Evolutionary conservation across 345 rosid genomes (phyloP).

Genomic region (Fremontodendron californicum): DNA sequence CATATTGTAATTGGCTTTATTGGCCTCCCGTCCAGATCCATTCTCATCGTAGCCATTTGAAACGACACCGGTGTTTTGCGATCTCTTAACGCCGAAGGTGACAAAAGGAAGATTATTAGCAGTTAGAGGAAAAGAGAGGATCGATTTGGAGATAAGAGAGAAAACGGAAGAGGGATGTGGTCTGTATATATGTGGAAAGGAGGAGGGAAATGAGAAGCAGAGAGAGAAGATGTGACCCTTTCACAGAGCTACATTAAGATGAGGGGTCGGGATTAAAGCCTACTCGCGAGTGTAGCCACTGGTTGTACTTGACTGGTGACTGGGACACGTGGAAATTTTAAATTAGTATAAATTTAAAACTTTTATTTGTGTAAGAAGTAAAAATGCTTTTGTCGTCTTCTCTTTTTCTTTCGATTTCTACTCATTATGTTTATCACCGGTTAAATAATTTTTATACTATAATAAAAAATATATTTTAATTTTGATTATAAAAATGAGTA

Average conservation of each 20-base stretch:
- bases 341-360: no score
- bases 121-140: not conserved
- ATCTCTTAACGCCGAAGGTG: not conserved
- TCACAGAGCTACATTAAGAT: not conserved
- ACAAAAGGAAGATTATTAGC: not conserved
- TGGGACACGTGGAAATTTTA: not conserved
- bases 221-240: not conserved
- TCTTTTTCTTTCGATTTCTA: no score
- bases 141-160: not conserved
- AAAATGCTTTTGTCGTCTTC: no score
- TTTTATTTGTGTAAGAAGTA: no score
- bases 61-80: not conserved
- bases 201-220: not conserved
- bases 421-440: no score
- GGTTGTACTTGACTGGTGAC: not conserved
- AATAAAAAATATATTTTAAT: no score
- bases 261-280: not conserved
- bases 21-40: conserved; percentile 84
- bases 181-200: not conserved
- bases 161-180: not conserved
- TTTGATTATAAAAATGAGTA: no score
- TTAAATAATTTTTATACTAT: no score
- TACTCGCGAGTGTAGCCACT: not conserved
- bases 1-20: conserved; percentile 79
- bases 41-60: conserved; percentile 37